Evolutionary conservation across 805 yeast genomes (phyloP), one percentile per base, ranked within the genome.

Genomic region (Yarrowia sp.): DNA sequence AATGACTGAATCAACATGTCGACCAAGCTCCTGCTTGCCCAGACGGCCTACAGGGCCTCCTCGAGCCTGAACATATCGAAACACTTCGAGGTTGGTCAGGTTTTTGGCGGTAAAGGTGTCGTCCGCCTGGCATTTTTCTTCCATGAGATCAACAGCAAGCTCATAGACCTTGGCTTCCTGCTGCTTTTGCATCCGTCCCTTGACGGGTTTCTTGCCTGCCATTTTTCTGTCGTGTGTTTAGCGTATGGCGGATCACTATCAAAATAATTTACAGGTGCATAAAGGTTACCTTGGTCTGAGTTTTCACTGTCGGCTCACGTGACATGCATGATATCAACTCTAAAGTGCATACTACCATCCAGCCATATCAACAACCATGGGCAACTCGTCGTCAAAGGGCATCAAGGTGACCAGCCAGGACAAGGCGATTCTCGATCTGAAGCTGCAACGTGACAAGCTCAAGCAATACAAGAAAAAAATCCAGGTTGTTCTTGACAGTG

Each of bases 381-480:
- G 77, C 15, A 66, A 71, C 45, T 14, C 65, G 32, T 44, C 66
- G 48, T 68, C 72, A 43, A 68, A 72, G 66, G 69, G 50, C 8
- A 32, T 73, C 39, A 86, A 84, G 72, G 85, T 93, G 17, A 90
- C 96, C 7, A 81, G 86, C 41, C 92, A 92, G 70, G 99, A 95
- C 72, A 84, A 80, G 71, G 97, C 98, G 0, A 83, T 95, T 10
- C 80, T 91, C 68, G 95, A 92, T 72, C 80, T 95, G 69, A 95
- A 95, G 74, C 78, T 89, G 42, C 98, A 96, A 70, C 80, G 97
- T 67, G 99, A 95, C 75, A 87, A 87, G 68, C 80, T 95, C 22
- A 84, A 84, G 69, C 89, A 88, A 74, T 89, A 92, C 68, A 89
- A 86, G 70, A 78, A 78, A 51, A 83, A 84, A 66, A 82, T 92